Percentiles rank a stretch among this genome's conserved stretches.
phyloP scores from a whole-genome alignment of 2,329 filamentous ascomycete species.

The Blumeria hordei region DNA sequence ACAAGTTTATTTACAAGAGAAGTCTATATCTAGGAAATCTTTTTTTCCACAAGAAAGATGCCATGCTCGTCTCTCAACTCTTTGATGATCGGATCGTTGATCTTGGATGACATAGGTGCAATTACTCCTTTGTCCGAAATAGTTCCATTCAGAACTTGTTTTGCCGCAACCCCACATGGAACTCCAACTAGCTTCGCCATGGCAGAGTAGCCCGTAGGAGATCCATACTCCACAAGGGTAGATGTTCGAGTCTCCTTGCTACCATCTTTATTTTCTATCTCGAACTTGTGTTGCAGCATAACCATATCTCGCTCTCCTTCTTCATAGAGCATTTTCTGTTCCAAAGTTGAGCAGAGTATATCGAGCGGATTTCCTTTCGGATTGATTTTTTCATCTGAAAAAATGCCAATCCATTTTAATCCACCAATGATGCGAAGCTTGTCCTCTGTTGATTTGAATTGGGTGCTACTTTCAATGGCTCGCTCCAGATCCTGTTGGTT shows the following conservation, averaged over 20 bases:
- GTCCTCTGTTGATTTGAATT: conserved; percentile 43
- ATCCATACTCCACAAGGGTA: conserved; percentile 65
- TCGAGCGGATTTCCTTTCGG: conserved; percentile 63
- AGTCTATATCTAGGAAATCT: conserved; percentile 10
- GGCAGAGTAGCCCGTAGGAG: conserved; percentile 49
- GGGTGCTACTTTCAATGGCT: conserved; percentile 52
- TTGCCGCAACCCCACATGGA: conserved; percentile 49
- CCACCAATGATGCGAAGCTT: conserved; percentile 46
- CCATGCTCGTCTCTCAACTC: conserved; percentile 57
- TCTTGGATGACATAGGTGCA: conserved; percentile 49
- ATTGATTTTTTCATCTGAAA: conserved; percentile 43
- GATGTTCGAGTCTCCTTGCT: conserved; percentile 53
- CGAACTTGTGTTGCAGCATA: conserved; percentile 61
- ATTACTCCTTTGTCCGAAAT: conserved; percentile 50
- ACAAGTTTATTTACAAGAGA: no score
- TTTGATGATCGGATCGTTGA: conserved; percentile 51
- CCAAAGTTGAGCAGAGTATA: conserved; percentile 70
- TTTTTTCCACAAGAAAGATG: conserved; percentile 51
- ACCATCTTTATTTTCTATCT: conserved; percentile 63
- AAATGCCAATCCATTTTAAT: conserved; percentile 46
- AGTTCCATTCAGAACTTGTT: conserved; percentile 54
- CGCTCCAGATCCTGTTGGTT: conserved; percentile 44
- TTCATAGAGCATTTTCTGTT: conserved; percentile 78
- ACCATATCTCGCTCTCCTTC: conserved; percentile 67
- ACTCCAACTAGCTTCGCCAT: conserved; percentile 71